Conservation (phyloP, 768 basidiomycete genomes). For the Pleurotus pulmonarius region DNA sequence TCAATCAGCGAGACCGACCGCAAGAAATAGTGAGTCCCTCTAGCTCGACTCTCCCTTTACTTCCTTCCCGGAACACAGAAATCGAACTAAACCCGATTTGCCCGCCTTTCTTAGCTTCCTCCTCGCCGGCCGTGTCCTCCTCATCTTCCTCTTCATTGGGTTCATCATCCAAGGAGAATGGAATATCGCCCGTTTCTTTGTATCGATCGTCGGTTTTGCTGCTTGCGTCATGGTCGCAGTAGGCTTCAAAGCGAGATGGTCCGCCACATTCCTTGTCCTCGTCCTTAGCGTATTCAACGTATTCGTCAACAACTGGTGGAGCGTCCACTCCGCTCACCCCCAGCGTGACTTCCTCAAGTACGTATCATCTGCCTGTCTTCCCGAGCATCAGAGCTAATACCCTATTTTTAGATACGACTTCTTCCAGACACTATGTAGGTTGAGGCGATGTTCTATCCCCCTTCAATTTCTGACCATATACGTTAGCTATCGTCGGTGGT, state of each 20-base stretch:
- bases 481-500: slow-evolving; percentile 86
- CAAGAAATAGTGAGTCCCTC: slow-evolving; percentile 85
- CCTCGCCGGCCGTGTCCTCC: slow-evolving; percentile 91
- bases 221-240: slow-evolving; percentile 96
- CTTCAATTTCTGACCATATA: slow-evolving; percentile 1
- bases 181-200: slow-evolving; percentile 80
- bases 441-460: background rate
- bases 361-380: slow-evolving; percentile 20
- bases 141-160: slow-evolving; percentile 98
- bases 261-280: slow-evolving; percentile 91
- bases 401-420: slow-evolving; percentile 79
- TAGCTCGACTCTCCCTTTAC: background rate
- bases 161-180: slow-evolving; percentile 94
- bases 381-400: too few relatives aligned
- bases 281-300: slow-evolving; percentile 94
- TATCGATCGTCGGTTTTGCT: slow-evolving; percentile 85
- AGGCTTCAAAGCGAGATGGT: slow-evolving; percentile 99
- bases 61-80: background rate
- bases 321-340: slow-evolving; percentile 85
- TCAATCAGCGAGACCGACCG: slow-evolving; percentile 90
- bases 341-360: slow-evolving; percentile 98
- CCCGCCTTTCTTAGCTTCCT: slow-evolving; percentile 68
- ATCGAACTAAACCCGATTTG: slow-evolving; percentile 7
- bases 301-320: slow-evolving; percentile 99
- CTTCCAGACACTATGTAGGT: slow-evolving; percentile 85